phyloP scores from a whole-genome alignment of 306 rosid genomes.

The Biancaea sappan region DNA sequence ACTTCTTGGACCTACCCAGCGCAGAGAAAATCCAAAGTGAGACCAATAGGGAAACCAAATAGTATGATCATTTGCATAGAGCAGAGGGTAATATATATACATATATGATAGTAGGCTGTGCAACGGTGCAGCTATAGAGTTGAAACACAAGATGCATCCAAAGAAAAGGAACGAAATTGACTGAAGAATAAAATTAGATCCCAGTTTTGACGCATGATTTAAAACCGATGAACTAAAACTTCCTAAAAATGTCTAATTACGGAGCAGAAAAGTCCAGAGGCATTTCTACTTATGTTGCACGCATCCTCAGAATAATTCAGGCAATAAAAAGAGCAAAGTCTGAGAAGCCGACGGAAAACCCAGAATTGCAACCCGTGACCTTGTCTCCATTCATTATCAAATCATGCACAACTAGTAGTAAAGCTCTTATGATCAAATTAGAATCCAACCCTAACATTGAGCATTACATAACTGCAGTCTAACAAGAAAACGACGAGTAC shows the following conservation, averaged over 20 bases:
- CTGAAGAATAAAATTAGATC: constrained; percentile 11
- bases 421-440: not conserved
- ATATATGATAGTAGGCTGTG: not conserved
- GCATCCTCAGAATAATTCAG: not conserved
- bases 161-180: not conserved
- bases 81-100: not conserved
- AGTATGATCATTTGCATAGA: constrained; percentile 5
- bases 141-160: not conserved
- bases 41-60: constrained; percentile 10
- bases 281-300: not conserved
- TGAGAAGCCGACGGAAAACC: constrained; percentile 20
- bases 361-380: not conserved
- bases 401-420: constrained; percentile 17
- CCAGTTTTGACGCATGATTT: constrained; percentile 31
- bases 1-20: not conserved
- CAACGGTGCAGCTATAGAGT: not conserved
- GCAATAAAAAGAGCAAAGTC: constrained; percentile 21
- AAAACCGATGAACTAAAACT: constrained; percentile 29
- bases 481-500: not conserved
- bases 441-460: constrained; percentile 23
- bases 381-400: constrained; percentile 24
- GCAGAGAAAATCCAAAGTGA: constrained; percentile 19
- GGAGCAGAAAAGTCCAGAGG: not conserved
- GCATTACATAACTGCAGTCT: not conserved
- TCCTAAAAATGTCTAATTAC: not conserved